These are phyloP conservation scores for Calonectria pauciramosa DNA, from an alignment of 2,329 filamentous ascomycete genomes.

Conservation along the genomic window DNA sequence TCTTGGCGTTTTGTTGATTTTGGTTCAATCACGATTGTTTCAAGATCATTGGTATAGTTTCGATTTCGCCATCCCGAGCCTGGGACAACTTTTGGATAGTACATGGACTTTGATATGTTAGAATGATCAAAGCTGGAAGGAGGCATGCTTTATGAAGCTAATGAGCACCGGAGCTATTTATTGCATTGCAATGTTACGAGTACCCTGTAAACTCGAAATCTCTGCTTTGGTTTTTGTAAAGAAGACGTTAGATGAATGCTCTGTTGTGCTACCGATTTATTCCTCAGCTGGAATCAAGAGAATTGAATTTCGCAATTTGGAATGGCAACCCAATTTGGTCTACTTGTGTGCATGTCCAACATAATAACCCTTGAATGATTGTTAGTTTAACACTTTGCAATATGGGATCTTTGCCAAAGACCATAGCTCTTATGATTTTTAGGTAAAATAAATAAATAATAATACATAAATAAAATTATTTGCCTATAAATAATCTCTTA, in stretches of 20 bases:
- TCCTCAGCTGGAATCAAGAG: not conserved
- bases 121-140: not conserved
- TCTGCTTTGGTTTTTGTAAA: not conserved
- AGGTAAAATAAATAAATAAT: no score
- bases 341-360: not conserved
- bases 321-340: not conserved
- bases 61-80: not conserved
- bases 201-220: not conserved
- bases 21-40: constrained; percentile 8
- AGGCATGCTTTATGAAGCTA: not conserved
- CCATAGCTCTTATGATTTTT: no score
- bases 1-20: constrained; percentile 39
- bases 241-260: not conserved
- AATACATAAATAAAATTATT: no score
- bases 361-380: no score
- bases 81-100: not conserved
- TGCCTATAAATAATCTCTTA: no score
- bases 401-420: no score
- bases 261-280: not conserved
- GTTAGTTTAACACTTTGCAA: no score
- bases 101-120: not conserved
- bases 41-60: not conserved
- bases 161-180: not conserved
- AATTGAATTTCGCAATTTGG: not conserved
- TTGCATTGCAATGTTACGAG: not conserved